A percentile compares a stretch with the other conserved stretches of the same genome.
These are phyloP conservation scores for Helicostylum pulchrum DNA, from an alignment of 192 early-diverging fungal species.

Conservation along the genomic window DNA sequence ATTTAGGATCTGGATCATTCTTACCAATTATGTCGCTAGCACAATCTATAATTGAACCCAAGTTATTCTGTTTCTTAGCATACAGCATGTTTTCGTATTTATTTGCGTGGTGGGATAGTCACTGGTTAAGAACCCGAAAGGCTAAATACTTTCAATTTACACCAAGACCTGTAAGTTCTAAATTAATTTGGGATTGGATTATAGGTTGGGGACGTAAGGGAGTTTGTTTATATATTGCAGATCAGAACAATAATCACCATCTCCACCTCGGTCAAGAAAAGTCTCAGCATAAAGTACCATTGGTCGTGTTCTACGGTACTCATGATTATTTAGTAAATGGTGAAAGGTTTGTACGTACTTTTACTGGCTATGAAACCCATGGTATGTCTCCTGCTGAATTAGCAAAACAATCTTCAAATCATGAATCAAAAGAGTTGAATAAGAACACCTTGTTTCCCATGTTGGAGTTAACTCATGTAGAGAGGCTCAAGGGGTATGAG, in stretches of 20 bases:
- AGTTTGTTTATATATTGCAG: conserved; percentile 8
- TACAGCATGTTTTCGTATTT: conserved; percentile 53
- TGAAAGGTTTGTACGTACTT: conserved; percentile 13
- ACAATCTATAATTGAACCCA: conserved; percentile 27
- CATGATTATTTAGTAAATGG: conserved; percentile 48
- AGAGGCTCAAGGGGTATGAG: conserved; percentile 34
- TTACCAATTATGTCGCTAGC: conserved; percentile 41
- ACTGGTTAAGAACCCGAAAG: conserved; percentile 44
- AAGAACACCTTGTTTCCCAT: conserved; percentile 6
- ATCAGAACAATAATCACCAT: not conserved
- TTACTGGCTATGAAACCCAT: conserved; percentile 16
- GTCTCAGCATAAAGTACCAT: conserved; percentile 28
- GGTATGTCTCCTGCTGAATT: not conserved
- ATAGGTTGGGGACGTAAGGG: conserved; percentile 29
- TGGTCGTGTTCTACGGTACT: conserved; percentile 46
- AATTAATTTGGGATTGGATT: conserved; percentile 26
- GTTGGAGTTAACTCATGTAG: conserved; percentile 32
- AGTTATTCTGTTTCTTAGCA: conserved; percentile 33
- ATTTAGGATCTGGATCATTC: conserved; percentile 29
- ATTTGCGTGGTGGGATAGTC: conserved; percentile 47
- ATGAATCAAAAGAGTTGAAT: not conserved
- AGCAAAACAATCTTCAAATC: conserved; percentile 1
- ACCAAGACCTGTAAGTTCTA: conserved; percentile 33
- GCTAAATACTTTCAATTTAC: conserved; percentile 53
- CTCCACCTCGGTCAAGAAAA: too few relatives aligned